Conservation (phyloP, 208 protist genomes). For the Trypanosoma platydactyli region DNA sequence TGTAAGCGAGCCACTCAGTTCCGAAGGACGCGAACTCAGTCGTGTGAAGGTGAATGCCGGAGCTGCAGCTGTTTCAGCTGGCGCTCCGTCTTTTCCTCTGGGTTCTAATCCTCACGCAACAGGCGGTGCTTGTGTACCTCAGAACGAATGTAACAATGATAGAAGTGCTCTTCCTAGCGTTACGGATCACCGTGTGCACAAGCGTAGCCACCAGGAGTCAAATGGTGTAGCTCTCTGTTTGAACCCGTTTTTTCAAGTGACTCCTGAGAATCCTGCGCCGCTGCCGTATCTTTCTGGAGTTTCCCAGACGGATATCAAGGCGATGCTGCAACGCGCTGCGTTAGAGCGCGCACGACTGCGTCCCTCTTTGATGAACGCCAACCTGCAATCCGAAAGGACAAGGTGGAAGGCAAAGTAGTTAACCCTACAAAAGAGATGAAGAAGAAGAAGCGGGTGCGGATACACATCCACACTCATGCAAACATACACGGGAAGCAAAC, state of each 20-base stretch:
- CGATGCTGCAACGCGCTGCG: conserved; percentile 76
- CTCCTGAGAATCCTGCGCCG: conserved; percentile 21
- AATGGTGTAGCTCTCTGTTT: conserved; percentile 23
- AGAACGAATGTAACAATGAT: neutral
- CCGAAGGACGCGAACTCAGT: neutral
- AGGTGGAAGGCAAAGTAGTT: too few species aligned
- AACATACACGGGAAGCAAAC: too few species aligned
- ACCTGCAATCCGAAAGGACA: too few species aligned
- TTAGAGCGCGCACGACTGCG: conserved; percentile 64
- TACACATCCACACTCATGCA: too few species aligned
- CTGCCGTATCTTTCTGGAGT: conserved; percentile 20
- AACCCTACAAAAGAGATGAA: neutral
- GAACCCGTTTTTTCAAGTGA: conserved; percentile 47
- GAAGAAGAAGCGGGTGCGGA: neutral
- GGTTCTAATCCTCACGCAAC: conserved; percentile 2
- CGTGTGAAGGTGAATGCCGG: neutral
- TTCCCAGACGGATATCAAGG: conserved; percentile 61
- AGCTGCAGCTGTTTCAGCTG: conserved; percentile 10
- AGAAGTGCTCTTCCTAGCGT: neutral
- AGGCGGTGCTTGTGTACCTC: neutral
- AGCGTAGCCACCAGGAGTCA: conserved; percentile 28
- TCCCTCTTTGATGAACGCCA: too few species aligned
- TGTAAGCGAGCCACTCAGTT: neutral
- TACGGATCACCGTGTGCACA: conserved; percentile 18
- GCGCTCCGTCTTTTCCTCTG: neutral